A percentile compares a stretch with the other conserved stretches of the same genome.
Conservation (phyloP, 2,329 filamentous ascomycete genomes). For the Trichoderma atrobrunneum region DNA sequence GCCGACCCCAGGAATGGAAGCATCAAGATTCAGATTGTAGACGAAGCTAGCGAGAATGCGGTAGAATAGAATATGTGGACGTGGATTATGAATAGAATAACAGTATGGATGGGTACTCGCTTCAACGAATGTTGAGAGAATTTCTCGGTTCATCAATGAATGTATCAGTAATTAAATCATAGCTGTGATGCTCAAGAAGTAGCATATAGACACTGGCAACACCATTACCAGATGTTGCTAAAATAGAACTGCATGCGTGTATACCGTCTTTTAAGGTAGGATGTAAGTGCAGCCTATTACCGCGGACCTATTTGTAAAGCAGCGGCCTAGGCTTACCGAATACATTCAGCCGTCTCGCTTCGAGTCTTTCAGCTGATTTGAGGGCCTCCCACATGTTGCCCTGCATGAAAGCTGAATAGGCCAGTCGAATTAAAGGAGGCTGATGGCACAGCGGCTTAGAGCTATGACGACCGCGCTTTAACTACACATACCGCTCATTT, state of each 20-base stretch:
- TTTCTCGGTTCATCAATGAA: neutral
- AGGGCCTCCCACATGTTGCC: neutral
- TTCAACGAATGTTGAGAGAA: neutral
- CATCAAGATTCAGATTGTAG: slow-evolving; percentile 12
- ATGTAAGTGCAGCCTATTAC: neutral
- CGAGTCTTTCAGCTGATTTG: neutral
- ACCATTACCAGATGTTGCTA: neutral
- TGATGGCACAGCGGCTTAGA: neutral
- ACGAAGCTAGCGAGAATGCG: neutral
- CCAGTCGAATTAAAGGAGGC: neutral
- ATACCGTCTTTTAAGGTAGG: neutral
- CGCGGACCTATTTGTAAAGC: neutral
- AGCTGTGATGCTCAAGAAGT: neutral
- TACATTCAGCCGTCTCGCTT: neutral
- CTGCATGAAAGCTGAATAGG: neutral
- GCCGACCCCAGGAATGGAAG: slow-evolving; percentile 1
- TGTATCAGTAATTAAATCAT: neutral
- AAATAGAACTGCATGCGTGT: neutral
- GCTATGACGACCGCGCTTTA: neutral
- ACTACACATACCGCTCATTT: neutral
- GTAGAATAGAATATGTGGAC: neutral
- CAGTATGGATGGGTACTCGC: neutral
- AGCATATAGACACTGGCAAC: neutral
- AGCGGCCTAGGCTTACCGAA: neutral
- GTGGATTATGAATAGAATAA: neutral